Evolutionary conservation across 495 filamentous ascomycete genomes (phyloP).

Genomic region (Lophium mytilinum): DNA sequence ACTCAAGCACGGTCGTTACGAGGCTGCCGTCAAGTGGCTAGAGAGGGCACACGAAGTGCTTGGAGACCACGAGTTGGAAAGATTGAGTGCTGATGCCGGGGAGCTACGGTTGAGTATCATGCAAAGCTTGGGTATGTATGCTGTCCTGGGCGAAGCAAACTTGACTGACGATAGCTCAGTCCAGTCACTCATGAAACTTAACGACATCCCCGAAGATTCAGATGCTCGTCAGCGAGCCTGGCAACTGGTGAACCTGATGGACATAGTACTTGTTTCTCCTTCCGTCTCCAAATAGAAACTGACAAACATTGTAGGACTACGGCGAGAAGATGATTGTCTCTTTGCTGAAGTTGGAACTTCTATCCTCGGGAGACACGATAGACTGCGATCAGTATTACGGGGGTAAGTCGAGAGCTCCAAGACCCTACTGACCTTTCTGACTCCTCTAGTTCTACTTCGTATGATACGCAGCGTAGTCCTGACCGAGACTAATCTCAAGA

Average conservation of each 20-base stretch:
- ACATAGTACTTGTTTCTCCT: slow-evolving; percentile 28
- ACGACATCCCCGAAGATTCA: slow-evolving; percentile 22
- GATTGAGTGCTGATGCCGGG: slow-evolving; percentile 48
- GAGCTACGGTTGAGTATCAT: slow-evolving; percentile 60
- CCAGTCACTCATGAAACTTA: slow-evolving; percentile 42
- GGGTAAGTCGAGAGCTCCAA: slow-evolving; percentile 10
- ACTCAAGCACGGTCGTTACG: slow-evolving; percentile 43
- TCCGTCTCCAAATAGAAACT: not conserved
- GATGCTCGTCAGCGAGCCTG: slow-evolving; percentile 47
- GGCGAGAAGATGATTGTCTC: slow-evolving; percentile 56
- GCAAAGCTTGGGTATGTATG: slow-evolving; percentile 35
- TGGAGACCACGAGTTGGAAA: slow-evolving; percentile 45
- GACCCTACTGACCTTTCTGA: not conserved
- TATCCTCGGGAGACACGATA: slow-evolving; percentile 33
- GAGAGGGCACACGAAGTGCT: slow-evolving; percentile 57
- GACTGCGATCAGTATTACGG: slow-evolving; percentile 23
- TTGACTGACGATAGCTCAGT: slow-evolving; percentile 34
- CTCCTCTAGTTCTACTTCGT: slow-evolving; percentile 25
- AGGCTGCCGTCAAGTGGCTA: slow-evolving; percentile 63
- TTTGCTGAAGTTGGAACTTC: slow-evolving; percentile 60
- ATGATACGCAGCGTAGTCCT: slow-evolving; percentile 52
- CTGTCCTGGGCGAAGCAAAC: not conserved
- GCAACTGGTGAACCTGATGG: slow-evolving; percentile 49
- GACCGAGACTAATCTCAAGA: slow-evolving; percentile 56
- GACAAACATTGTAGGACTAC: slow-evolving; percentile 36